A percentile compares a stretch with the other conserved stretches of the same genome.
phyloP scores from a whole-genome alignment of 1,284 basidiomycete species.

The Fistulina hepatica region DNA sequence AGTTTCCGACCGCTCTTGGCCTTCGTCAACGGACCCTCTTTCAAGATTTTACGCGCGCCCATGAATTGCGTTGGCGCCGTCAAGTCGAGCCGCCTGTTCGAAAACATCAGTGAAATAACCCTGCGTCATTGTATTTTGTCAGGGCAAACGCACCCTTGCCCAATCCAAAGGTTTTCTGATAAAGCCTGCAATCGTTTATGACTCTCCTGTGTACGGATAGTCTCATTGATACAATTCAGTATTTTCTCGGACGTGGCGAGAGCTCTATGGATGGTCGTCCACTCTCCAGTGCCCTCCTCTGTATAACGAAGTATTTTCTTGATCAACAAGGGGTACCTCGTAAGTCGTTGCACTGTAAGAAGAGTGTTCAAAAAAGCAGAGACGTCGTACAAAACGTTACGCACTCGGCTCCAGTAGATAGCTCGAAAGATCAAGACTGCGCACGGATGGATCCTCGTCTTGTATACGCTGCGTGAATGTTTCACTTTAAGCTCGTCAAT shows the following conservation, averaged over 20 bases:
- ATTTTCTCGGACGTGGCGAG: constrained; percentile 62
- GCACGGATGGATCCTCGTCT: constrained; percentile 60
- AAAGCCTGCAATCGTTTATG: constrained; percentile 60
- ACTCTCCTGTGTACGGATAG: constrained; percentile 78
- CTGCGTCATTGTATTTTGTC: background rate
- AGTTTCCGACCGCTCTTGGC: constrained; percentile 77
- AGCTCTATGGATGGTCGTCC: constrained; percentile 40
- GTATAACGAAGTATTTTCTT: constrained; percentile 80
- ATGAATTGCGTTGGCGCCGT: constrained; percentile 78
- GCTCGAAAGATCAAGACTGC: constrained; percentile 83
- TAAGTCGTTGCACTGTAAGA: constrained; percentile 82
- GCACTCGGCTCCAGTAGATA: constrained; percentile 85
- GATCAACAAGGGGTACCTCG: constrained; percentile 83
- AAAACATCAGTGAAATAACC: background rate
- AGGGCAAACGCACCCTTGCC: constrained; percentile 52
- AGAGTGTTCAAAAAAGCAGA: background rate
- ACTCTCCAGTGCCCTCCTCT: constrained; percentile 43
- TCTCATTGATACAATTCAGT: constrained; percentile 78
- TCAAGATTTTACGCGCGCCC: constrained; percentile 66
- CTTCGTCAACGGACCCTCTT: constrained; percentile 72
- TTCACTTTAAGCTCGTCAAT: background rate
- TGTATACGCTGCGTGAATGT: constrained; percentile 40
- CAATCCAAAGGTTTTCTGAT: constrained; percentile 76
- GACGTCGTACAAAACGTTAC: constrained; percentile 20
- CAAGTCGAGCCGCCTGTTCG: constrained; percentile 71